Base-by-base conservation (phyloP, 2,329 filamentous ascomycete genomes). In the Penicillium thymicola region DNA sequence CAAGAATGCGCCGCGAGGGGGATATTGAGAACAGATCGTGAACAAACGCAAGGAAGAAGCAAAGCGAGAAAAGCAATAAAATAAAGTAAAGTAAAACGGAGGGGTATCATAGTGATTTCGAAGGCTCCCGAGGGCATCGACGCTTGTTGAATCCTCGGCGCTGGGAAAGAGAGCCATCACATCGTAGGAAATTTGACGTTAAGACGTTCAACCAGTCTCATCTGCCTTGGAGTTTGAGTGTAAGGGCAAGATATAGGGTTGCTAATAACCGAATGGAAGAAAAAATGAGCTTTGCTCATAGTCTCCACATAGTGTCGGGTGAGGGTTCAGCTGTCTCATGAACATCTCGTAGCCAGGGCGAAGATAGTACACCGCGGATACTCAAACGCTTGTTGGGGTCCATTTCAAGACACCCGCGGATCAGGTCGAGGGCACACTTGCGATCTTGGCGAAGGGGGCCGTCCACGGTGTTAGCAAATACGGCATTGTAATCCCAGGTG, bases 401-500 rank as follows among this genome's bases (percentile, higher is more conserved):
- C 74, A 82, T 79, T 34, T 84, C 78, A 25, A 89, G 73, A 65
- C 86, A 88, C 4, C 84, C 82, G 42, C 76, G 74, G 16, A 88
- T 75, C 25, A 88, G 65, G n/a, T 83, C 81, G 43, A 85, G 72
- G 10, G 79, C 80, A 27, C 81, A 76, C 40, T 79, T 70, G n/a
- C 73, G 70, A 47, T 81, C 78, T 30, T 78, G 72, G 6, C 70
- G 70, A 34, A 69, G 65, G 28, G 62, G 62, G 14, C 74, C 68
- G 13, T 70, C 73, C 5, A 62, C 66, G 0, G 75, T 74, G n/a
- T 75, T 74, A 4, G 75, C 72, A 27, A 80, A 71, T 25, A 87
- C 72, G 13, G 78, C 73, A 14, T 79, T 71, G 11, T 75, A 71
- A 55, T 86, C 77, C 83, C 85, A 89, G 18, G 81, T 79, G 6